phyloP scores from a whole-genome alignment of 2,329 filamentous ascomycete genomes.

The Calonectria leucothoes region DNA sequence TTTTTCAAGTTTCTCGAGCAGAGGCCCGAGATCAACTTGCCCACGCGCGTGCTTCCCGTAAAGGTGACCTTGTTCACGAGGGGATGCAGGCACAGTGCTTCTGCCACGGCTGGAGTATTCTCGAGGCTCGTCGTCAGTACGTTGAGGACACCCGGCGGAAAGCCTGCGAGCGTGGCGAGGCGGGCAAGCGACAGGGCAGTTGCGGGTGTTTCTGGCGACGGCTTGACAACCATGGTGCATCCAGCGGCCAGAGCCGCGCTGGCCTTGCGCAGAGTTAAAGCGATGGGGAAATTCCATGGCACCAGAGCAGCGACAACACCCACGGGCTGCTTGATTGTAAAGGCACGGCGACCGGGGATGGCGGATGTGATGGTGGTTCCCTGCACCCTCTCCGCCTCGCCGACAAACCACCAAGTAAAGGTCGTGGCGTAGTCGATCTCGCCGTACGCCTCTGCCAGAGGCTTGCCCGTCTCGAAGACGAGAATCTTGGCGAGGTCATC shows the following conservation, averaged over 20 bases:
- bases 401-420: constrained; percentile 68
- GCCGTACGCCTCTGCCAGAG: constrained; percentile 62
- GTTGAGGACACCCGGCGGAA: constrained; percentile 78
- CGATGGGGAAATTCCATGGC: constrained; percentile 70
- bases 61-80: constrained; percentile 76
- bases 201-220: constrained; percentile 79
- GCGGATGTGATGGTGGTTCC: constrained; percentile 71
- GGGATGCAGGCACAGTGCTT: constrained; percentile 59
- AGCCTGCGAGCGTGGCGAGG: constrained; percentile 77
- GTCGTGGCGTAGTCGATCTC: constrained; percentile 67
- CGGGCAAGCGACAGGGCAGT: constrained; percentile 77
- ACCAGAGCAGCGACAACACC: constrained; percentile 50
- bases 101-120: constrained; percentile 57
- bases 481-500: constrained; percentile 54
- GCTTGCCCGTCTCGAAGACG: constrained; percentile 66
- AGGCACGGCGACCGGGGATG: constrained; percentile 71
- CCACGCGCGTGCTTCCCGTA: constrained; percentile 78
- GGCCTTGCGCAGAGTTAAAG: constrained; percentile 61
- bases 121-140: constrained; percentile 58
- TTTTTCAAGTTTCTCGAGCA: constrained; percentile 76
- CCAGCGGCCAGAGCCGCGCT: constrained; percentile 74
- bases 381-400: constrained; percentile 57
- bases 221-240: constrained; percentile 81
- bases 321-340: constrained; percentile 72
- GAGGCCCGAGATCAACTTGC: constrained; percentile 70